A percentile compares a stretch with the other conserved stretches of the same genome.
These are phyloP conservation scores for Ganoderma resinaceum DNA, from an alignment of 1,284 basidiomycete species.

Conservation along the genomic window DNA sequence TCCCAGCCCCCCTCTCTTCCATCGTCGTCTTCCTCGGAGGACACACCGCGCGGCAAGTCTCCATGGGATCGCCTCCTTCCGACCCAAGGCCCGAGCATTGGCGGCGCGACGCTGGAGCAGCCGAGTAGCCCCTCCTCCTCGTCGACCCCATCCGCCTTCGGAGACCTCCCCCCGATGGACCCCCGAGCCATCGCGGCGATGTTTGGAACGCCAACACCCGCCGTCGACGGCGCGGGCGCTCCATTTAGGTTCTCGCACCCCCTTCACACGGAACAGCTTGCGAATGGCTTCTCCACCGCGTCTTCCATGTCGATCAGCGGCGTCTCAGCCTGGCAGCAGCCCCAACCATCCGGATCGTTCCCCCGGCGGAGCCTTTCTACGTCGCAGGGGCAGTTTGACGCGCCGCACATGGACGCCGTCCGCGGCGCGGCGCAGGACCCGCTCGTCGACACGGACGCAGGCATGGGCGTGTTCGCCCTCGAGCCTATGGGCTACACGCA, in stretches of 20 bases:
- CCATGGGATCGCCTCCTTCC: not conserved
- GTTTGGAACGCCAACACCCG: not conserved
- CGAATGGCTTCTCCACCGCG: not conserved
- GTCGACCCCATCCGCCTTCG: not conserved
- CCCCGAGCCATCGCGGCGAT: not conserved
- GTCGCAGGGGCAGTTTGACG: not conserved
- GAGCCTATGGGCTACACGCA: slow-evolving; percentile 9
- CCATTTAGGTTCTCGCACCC: not conserved
- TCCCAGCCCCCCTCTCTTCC: not conserved
- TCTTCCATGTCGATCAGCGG: no score
- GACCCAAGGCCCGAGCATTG: not conserved
- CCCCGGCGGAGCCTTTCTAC: not conserved
- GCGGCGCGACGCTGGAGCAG: not conserved
- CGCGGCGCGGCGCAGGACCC: not conserved
- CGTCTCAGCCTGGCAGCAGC: slow-evolving; percentile 3
- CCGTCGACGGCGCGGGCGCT: not conserved
- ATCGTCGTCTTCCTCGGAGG: not conserved
- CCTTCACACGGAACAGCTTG: not conserved
- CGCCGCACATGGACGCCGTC: slow-evolving; percentile 25
- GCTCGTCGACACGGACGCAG: not conserved
- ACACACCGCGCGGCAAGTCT: not conserved
- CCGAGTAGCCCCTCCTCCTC: not conserved
- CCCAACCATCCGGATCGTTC: not conserved
- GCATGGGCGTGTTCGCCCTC: not conserved
- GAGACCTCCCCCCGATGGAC: not conserved